These are phyloP conservation scores for Daucus carota DNA, from an alignment of 129 eudicot genomes.

Conservation along the genomic window DNA sequence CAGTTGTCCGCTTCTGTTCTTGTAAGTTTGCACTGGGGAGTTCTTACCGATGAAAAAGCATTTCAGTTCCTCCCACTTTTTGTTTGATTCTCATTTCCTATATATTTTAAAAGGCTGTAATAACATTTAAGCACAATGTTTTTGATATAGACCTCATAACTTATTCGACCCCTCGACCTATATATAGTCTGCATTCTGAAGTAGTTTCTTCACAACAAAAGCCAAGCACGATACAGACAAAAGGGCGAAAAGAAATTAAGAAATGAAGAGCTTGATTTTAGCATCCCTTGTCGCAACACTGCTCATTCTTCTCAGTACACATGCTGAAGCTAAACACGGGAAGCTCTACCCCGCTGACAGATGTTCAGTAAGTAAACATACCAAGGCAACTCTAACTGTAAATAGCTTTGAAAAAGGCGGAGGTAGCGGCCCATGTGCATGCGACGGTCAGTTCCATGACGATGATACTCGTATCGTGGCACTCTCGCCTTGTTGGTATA, in stretches of 20 bases:
- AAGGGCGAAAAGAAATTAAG: neutral
- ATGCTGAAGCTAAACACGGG: too few species aligned
- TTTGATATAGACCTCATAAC: neutral
- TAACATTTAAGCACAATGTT: neutral
- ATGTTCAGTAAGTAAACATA: too few species aligned
- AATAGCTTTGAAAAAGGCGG: too few species aligned
- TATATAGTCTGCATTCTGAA: neutral
- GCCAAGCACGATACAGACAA: neutral
- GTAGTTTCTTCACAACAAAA: neutral
- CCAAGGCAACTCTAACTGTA: too few species aligned
- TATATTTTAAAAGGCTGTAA: neutral
- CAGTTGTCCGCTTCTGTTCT: neutral
- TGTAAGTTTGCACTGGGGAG: neutral
- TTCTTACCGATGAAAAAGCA: neutral
- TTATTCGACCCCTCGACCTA: neutral
- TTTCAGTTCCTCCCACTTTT: neutral
- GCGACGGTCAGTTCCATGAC: too few species aligned
- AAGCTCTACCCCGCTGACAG: too few species aligned
- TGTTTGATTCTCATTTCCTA: neutral
- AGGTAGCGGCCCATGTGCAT: too few species aligned
- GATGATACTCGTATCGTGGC: too few species aligned
- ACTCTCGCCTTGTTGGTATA: too few species aligned
- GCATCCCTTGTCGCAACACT: too few species aligned
- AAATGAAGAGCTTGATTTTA: constrained; percentile 11
- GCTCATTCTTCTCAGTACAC: too few species aligned